Percentiles rank a stretch among this genome's conserved stretches.
Conservation (phyloP, 1,284 basidiomycete genomes). For the Neonothopanus nambi region DNA sequence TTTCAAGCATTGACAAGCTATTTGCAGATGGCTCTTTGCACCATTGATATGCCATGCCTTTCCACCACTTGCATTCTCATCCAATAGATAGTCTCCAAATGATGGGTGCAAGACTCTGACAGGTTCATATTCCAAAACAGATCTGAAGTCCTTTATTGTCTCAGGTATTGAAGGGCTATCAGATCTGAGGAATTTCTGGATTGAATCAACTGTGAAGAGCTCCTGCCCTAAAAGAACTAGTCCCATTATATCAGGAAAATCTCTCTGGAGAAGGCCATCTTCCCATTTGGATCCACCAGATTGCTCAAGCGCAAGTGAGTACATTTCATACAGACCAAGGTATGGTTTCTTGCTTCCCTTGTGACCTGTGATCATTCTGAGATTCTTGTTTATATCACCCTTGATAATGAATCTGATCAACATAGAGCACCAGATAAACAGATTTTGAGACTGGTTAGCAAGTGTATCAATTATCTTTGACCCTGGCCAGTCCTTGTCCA, state of each 20-base stretch:
- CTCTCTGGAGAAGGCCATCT: too few relatives aligned
- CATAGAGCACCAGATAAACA: too few relatives aligned
- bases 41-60: background rate
- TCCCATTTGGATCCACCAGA: too few relatives aligned
- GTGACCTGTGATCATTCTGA: too few relatives aligned
- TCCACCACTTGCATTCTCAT: background rate
- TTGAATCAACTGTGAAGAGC: background rate
- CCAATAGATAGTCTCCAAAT: background rate
- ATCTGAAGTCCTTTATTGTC: background rate
- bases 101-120: conserved; percentile 1
- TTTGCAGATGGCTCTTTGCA: background rate
- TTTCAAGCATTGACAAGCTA: background rate
- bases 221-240: background rate
- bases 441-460: too few relatives aligned
- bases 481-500: too few relatives aligned
- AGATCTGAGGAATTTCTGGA: background rate
- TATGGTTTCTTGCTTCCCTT: too few relatives aligned
- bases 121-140: background rate
- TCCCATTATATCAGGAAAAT: background rate
- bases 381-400: too few relatives aligned
- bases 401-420: too few relatives aligned
- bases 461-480: too few relatives aligned
- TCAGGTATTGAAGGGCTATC: background rate
- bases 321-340: too few relatives aligned
- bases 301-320: too few relatives aligned